phyloP scores from a whole-genome alignment of 2,329 filamentous ascomycete species.

The Aureobasidium lini region DNA sequence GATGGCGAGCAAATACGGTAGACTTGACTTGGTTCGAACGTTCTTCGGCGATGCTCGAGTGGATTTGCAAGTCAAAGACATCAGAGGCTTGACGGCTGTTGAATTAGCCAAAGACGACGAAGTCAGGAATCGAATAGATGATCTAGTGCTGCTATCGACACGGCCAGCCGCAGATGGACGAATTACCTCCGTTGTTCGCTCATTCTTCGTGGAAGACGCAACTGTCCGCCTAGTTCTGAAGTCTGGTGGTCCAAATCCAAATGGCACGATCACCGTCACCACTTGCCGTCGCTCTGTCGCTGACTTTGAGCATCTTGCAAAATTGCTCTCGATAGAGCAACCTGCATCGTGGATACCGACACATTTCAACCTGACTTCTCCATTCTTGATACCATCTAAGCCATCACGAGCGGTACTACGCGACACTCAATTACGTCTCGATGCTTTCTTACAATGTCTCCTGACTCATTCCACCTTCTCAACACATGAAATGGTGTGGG shows the following conservation, averaged over 20 bases:
- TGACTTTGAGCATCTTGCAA: conserved; percentile 86
- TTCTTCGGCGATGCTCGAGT: conserved; percentile 84
- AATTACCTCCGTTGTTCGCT: conserved; percentile 86
- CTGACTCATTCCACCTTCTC: conserved; percentile 85
- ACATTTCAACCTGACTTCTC: conserved; percentile 68
- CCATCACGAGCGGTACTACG: conserved; percentile 80
- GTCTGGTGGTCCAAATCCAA: conserved; percentile 76
- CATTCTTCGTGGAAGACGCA: conserved; percentile 95
- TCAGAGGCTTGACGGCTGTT: conserved; percentile 83
- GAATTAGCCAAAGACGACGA: conserved; percentile 98
- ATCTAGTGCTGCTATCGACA: conserved; percentile 76
- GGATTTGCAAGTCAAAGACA: conserved; percentile 74
- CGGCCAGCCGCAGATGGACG: conserved; percentile 65
- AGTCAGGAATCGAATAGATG: conserved; percentile 91
- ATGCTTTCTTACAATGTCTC: conserved; percentile 81
- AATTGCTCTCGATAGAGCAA: conserved; percentile 77
- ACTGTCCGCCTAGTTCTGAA: conserved; percentile 90
- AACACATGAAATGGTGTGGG: conserved; percentile 96
- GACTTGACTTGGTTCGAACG: conserved; percentile 83
- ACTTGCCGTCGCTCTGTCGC: conserved; percentile 80
- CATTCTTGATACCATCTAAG: conserved; percentile 87
- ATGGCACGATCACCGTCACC: conserved; percentile 83
- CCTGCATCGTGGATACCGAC: conserved; percentile 91
- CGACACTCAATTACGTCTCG: conserved; percentile 77
- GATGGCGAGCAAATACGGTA: conserved; percentile 97